phyloP scores from a whole-genome alignment of 108 stramenopile species.

The Pseudonitzschia multiseries region DNA sequence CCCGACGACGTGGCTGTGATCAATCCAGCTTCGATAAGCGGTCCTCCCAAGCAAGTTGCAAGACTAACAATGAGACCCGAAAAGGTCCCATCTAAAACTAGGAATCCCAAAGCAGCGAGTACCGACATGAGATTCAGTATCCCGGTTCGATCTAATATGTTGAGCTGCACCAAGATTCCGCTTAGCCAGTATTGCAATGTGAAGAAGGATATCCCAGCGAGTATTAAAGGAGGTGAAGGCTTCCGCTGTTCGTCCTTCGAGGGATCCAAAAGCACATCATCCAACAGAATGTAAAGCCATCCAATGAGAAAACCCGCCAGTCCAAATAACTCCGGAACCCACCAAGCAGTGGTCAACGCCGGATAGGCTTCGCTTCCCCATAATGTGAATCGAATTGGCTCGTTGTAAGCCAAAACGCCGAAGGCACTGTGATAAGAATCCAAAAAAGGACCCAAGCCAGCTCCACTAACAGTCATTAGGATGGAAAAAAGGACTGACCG shows the following conservation, averaged over 20 bases:
- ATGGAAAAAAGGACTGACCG: constrained; percentile 48
- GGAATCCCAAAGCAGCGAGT: constrained; percentile 65
- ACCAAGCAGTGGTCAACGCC: constrained; percentile 74
- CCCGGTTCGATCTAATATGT: constrained; percentile 44
- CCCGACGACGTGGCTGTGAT: constrained; percentile 10
- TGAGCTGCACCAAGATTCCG: constrained; percentile 51
- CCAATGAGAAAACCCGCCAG: constrained; percentile 85
- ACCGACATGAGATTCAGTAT: constrained; percentile 73
- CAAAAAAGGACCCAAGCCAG: constrained; percentile 79
- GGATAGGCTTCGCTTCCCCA: constrained; percentile 49
- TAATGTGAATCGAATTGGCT: constrained; percentile 54
- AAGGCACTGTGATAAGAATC: constrained; percentile 81
- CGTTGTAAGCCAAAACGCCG: constrained; percentile 76
- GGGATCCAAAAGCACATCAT: constrained; percentile 29
- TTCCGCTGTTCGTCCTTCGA: neutral
- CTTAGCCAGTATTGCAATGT: constrained; percentile 88
- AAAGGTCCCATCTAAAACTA: constrained; percentile 60
- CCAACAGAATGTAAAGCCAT: constrained; percentile 76
- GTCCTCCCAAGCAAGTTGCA: constrained; percentile 81
- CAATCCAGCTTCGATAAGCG: constrained; percentile 76
- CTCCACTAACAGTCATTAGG: constrained; percentile 68
- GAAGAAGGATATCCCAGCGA: constrained; percentile 78
- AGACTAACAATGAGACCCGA: constrained; percentile 64
- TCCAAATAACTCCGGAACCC: constrained; percentile 85
- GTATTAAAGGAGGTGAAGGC: constrained; percentile 48